Base-by-base conservation (phyloP, 768 basidiomycete genomes). In the Sistotremastrum suecicum region DNA sequence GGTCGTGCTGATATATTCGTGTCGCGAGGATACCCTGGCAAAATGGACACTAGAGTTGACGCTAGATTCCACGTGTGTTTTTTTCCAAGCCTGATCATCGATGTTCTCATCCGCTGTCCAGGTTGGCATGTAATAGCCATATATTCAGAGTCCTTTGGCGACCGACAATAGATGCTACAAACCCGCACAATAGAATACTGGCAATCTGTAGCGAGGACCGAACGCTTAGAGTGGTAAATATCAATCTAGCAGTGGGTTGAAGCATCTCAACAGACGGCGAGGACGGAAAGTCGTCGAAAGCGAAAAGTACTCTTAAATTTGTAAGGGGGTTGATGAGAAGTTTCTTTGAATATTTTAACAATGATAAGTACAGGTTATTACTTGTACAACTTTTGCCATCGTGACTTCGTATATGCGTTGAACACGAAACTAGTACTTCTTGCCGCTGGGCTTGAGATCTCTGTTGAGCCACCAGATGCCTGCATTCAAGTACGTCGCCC, bases 161-260 rank as follows among this genome's bases (percentile, higher is more conserved):
- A 35, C 77, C 80, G 32, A 59, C 60, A 9, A 54, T 50, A 5
- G 52, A 58, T 32, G 55, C 45, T 8, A 54, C 51, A 42, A 51
- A 20, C 20, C 20, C 49, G 7, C 48, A 52, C n/a, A 49, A 54
- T 45, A 65, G 62, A 47, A 69, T 76, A 48, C 71, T 97, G 44
- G 92, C 88, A 34, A 88, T 80, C 48, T 88, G 88, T 56, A 86
- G 87, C 61, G 89, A 94, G 67, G 92, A 97, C 71, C 80, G 86
- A 68, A 84, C 83, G 69, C 67, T 92, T 63, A 83, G 78, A 62
- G 70, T 94, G 66, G 65, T 78, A 62, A 68, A 68, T 57, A 66
- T 87, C 66, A 74, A 70, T 51, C 42, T 49, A 41, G 41, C 20
- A 20, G 20, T 20, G 20, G 20, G 20, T 20, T 20, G 20, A 20